phyloP scores from a whole-genome alignment of 768 basidiomycete species.

The Arthromyces matolae region DNA sequence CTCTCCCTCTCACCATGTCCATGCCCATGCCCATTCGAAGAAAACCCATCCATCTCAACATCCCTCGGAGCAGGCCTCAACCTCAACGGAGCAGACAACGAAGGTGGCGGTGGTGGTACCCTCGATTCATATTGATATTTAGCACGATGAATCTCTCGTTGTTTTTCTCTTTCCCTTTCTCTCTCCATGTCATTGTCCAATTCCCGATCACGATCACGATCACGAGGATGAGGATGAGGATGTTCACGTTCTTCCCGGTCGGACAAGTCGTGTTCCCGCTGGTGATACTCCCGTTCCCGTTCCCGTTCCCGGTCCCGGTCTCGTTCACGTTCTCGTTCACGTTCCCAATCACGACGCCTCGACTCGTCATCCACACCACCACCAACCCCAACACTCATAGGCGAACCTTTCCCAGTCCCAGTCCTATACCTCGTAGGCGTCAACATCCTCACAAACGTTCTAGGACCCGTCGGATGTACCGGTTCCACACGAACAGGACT shows the following conservation, averaged over 20 bases:
- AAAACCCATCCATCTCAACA: too few relatives aligned
- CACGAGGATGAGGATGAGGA: too few relatives aligned
- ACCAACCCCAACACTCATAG: too few relatives aligned
- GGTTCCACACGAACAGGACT: constrained; percentile 11
- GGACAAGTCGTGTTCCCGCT: too few relatives aligned
- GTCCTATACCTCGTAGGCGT: constrained; percentile 5
- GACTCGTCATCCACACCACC: too few relatives aligned
- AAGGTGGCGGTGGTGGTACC: neutral
- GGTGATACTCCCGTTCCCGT: neutral
- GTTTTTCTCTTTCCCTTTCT: neutral
- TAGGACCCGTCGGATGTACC: neutral
- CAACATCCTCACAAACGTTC: constrained; percentile 2
- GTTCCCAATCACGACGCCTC: too few relatives aligned
- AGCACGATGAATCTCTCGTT: neutral
- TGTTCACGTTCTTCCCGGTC: neutral
- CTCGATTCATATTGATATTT: constrained; percentile 1
- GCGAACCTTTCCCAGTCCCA: too few relatives aligned
- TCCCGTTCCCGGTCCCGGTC: too few relatives aligned
- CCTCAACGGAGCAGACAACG: too few relatives aligned
- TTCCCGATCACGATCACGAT: constrained; percentile 1
- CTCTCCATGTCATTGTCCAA: neutral
- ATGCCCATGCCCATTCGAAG: too few relatives aligned
- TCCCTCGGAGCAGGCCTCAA: too few relatives aligned
- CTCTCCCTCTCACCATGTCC: neutral
- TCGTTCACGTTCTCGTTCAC: too few relatives aligned